Conservation (phyloP, 805 yeast species). For the Kodamaea hsintzibuensis region DNA sequence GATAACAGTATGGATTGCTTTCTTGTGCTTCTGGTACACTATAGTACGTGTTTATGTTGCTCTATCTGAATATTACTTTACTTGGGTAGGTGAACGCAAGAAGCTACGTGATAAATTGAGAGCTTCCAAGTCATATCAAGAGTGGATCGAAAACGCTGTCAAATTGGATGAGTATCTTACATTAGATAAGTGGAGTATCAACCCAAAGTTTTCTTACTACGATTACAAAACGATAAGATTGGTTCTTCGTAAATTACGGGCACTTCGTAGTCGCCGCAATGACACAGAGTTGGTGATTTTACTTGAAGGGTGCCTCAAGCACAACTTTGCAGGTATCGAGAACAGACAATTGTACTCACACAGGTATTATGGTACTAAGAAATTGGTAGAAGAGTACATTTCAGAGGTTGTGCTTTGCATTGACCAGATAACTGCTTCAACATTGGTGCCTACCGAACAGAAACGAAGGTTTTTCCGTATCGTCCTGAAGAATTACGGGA, state of each 20-base stretch:
- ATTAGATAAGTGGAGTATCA: constrained; percentile 62
- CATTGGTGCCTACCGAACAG: constrained; percentile 33
- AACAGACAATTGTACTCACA: constrained; percentile 71
- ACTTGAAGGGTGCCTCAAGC: constrained; percentile 65
- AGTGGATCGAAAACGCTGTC: constrained; percentile 63
- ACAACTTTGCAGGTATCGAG: constrained; percentile 79
- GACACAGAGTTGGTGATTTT: constrained; percentile 52
- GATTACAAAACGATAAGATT: constrained; percentile 61
- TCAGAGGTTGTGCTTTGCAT: constrained; percentile 52
- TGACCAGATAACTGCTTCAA: constrained; percentile 41
- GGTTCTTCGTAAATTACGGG: constrained; percentile 44
- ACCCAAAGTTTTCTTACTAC: constrained; percentile 63
- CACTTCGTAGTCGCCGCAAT: constrained; percentile 30
- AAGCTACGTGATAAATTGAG: constrained; percentile 51
- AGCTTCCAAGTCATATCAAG: constrained; percentile 50
- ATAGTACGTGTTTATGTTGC: constrained; percentile 61
- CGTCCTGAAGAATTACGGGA: constrained; percentile 65
- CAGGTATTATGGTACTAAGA: constrained; percentile 73
- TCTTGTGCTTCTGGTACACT: constrained; percentile 52
- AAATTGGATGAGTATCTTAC: constrained; percentile 57
- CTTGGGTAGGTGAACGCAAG: constrained; percentile 62
- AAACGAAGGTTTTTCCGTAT: constrained; percentile 57
- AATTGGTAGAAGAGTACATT: constrained; percentile 55
- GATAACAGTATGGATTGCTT: constrained; percentile 53
- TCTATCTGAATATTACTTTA: constrained; percentile 55